Evolutionary conservation across 257 asterid species (phyloP), one percentile per base, ranked within the genome.

Genomic region (Ophiorrhiza pumila): DNA sequence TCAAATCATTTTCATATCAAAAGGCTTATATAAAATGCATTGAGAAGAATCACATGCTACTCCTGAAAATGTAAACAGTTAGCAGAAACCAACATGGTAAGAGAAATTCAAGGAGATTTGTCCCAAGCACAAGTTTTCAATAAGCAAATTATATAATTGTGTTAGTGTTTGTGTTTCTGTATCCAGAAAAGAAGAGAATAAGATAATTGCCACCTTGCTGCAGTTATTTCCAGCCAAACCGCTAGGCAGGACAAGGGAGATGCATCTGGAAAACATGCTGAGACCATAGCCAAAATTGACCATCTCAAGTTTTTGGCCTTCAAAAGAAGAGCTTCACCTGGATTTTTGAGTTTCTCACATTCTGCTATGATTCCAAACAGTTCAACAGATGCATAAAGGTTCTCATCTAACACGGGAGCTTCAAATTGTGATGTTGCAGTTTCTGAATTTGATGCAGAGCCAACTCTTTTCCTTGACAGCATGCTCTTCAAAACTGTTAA

Each of bases 191-290:
- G 53, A 77, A 76, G 57, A 60, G 43, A 75, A 78, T 81, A 72
- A 29, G 63, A 68, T 22, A 43, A 80, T 68, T 64, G 37, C 63
- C 71, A 95, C 99, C 99, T 91, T 84, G 98, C 99, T 37, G 98
- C 96, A 76, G 97, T 92, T 72, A 92, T 92, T 84, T 95, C 99
- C 80, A 95, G 91, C 99, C 99, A 95, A 80, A 90, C 87, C 31
- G 97, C 85, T 62, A 92, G 84, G 87, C 99, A 95, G 65, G 97
- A 88, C 79, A 95, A 79, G 55, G 93, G 82, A 65, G 97, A 86
- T 71, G 87, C 96, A 74, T 95, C 99, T 34, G 95, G 86, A 85
- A 95, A 95, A 87, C 99, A 91, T 50, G 99, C 89, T 12, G 99
- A 97, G 53, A 92, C 83, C 94, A 92, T 82, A 68, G 98, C 99